These are phyloP conservation scores for Tulasnella sp. DNA, from an alignment of 768 basidiomycete species.

Conservation along the genomic window DNA sequence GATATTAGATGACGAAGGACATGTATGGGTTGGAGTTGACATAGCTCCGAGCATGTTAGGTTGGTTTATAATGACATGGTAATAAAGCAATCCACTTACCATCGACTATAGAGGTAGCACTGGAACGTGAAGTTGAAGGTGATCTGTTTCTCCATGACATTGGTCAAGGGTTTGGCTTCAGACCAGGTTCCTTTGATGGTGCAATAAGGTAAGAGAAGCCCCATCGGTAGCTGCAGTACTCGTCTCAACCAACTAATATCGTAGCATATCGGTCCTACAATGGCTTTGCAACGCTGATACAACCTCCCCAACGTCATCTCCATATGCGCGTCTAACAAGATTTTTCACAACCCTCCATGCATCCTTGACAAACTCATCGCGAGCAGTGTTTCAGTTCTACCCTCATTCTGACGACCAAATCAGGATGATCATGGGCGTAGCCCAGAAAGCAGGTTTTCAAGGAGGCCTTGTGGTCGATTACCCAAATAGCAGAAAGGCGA, in stretches of 20 bases:
- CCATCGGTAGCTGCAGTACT: background rate
- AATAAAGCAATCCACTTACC: background rate
- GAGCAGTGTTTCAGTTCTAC: conserved; percentile 88
- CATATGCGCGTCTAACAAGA: conserved; percentile 65
- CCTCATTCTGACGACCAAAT: conserved; percentile 96
- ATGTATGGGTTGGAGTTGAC: conserved; percentile 88
- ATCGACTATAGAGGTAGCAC: conserved; percentile 61
- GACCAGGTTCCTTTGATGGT: conserved; percentile 94
- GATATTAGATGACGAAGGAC: conserved; percentile 88
- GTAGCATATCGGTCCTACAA: conserved; percentile 93
- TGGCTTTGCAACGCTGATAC: conserved; percentile 98
- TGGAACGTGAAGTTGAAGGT: conserved; percentile 90
- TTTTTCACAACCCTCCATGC: conserved; percentile 93
- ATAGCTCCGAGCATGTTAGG: conserved; percentile 96
- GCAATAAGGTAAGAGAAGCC: conserved; percentile 64
- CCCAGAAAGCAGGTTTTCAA: conserved; percentile 90
- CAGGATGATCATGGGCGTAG: conserved; percentile 82
- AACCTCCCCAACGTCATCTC: conserved; percentile 77
- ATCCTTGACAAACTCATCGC: conserved; percentile 67
- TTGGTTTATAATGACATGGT: conserved; percentile 28
- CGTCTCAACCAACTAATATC: no score
- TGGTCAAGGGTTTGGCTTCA: conserved; percentile 93
- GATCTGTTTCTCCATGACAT: conserved; percentile 96
- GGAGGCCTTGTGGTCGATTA: conserved; percentile 96
- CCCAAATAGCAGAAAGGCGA: conserved; percentile 91